Base-by-base conservation (phyloP, 2,329 filamentous ascomycete species). In the Ophiocordyceps camponoti-leonardi region DNA sequence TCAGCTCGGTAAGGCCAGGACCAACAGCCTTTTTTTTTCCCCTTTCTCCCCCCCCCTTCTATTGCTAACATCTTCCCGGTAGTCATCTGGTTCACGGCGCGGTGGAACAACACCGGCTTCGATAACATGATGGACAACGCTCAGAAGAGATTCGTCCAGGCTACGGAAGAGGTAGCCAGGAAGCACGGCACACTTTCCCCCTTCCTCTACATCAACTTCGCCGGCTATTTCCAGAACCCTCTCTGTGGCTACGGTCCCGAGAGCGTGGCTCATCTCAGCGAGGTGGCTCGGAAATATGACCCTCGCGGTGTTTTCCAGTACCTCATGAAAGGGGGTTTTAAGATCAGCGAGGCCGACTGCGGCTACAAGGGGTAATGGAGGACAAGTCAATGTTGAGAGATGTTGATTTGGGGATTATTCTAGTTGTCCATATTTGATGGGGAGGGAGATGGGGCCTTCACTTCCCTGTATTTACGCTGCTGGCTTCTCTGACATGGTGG, bases 131-230 rank as follows among this genome's bases (percentile, higher is more conserved):
- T 44, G 30, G 26, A 22, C 20, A 13, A 12, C 4, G 30, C 12
- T 6, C 41, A 13, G 16, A 12, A 28, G 6, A 35, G 23, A n/a
- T 44, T 44, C 31, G 19, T 35, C 42, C 4, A 22, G 11, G 30
- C 16, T 2, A 8, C 19, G 7, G 42, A 44, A 20, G 19, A 6
- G 3, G 19, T 44, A 6, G 53, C 56, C 2, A 47, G 50, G 20
- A 51, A 55, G 44, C 50, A 57, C 23, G 58, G 57, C 1, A 49
- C 60, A 0, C 52, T 57, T 28, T 51, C 59, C 43, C 52, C 54
- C 11, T 65, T 55, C 42, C 47, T 67, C 22, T 68, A 67, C 49
- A 55, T 66, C 22, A 67, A 68, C 48, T 67, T 68, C 45, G 64
- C 65, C 5, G 57, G 57, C 23, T 46, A 51, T 22, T 55, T 53